Base-by-base conservation (phyloP, 257 asterid genomes). In the Oldenlandia corymbosa region DNA sequence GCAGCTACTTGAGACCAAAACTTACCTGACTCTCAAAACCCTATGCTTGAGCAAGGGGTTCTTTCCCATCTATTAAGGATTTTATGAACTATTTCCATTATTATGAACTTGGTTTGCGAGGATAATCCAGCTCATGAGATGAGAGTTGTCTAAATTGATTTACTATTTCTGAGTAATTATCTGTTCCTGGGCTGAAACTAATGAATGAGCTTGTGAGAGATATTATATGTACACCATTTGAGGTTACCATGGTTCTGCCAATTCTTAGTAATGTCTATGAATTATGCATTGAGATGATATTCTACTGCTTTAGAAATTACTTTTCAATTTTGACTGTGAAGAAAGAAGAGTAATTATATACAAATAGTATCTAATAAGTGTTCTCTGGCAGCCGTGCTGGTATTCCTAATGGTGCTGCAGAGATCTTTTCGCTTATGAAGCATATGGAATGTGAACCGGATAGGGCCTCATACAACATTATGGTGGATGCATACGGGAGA, bases 391-490 rank as follows among this genome's bases (percentile, higher is more conserved):
- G 97, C 66, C 95, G 91, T 51, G 97, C 95, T 66, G 94, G 95
- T 69, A 80, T 60, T 70, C 97, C 97, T 48, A 62, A 79, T 36
- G 94, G 89, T 42, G 95, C 97, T 34, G 91, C 94, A 32, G 95
- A 89, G 73, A 85, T 87, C 34, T 87, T 89, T 76, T 81, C 95
- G 37, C 94, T 89, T 50, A 89, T 89, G 91, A 81, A 84, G 56
- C 93, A 85, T 39, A 87, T 89, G 95, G 97, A 84, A 51, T 81
- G 88, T 41, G 94, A 89, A 71, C 97, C 94, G 31, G 95, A 89
- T 62, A 81, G 84, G 70, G 97, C 93, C 36, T 87, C 97, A 17
- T 89, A 81, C 71, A 89, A 89, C 66, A 89, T 89, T 50, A 76
- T 87, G 94, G 75, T 89, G 74, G 97, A 89, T 65, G 97, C 97